phyloP scores from a whole-genome alignment of 495 filamentous ascomycete genomes.

The Daldinia vernicosa region DNA sequence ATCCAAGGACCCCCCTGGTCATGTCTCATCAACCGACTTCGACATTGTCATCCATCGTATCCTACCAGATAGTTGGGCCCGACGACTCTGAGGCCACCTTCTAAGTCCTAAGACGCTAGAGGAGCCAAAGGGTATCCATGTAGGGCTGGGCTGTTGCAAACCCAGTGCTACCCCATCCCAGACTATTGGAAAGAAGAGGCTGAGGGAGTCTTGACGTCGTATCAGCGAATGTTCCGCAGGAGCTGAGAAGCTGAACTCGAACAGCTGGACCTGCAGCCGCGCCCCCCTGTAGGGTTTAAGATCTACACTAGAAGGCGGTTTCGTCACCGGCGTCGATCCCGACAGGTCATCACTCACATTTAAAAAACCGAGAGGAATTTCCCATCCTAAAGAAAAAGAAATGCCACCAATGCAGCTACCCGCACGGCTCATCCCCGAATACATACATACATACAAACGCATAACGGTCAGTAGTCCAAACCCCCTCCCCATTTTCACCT shows the following conservation, averaged over 20 bases:
- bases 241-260: conserved; percentile 25
- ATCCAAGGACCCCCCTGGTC: neutral
- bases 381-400: neutral
- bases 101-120: neutral
- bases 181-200: conserved; percentile 43
- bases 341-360: conserved; percentile 23
- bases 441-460: conserved; percentile 20
- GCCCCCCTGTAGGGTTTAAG: neutral
- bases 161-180: conserved; percentile 34
- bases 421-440: conserved; percentile 37
- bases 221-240: conserved; percentile 26
- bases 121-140: conserved; percentile 14
- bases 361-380: neutral
- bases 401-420: conserved; percentile 41
- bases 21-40: conserved; percentile 40
- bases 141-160: conserved; percentile 38
- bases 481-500: conserved; percentile 2
- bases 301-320: conserved; percentile 11
- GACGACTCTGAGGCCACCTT: conserved; percentile 27
- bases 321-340: conserved; percentile 25
- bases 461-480: conserved; percentile 25
- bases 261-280: conserved; percentile 10
- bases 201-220: conserved; percentile 32
- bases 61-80: conserved; percentile 27
- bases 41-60: conserved; percentile 19